Conservation (phyloP, 1,284 basidiomycete species). For the Phellinidium pouzarii region DNA sequence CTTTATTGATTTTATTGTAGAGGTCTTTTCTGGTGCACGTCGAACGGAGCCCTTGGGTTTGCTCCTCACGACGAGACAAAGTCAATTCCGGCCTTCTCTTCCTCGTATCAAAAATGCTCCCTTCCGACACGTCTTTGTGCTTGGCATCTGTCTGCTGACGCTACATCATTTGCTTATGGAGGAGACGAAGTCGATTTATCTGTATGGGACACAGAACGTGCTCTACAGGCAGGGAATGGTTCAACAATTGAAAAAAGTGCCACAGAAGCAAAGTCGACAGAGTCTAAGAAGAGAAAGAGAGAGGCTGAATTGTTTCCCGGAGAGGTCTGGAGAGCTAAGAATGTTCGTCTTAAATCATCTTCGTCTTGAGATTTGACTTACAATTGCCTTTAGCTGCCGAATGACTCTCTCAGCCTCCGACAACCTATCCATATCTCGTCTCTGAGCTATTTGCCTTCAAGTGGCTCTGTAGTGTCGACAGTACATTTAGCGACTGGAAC, state of each 20-base stretch:
- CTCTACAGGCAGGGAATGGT: constrained; percentile 39
- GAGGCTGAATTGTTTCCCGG: constrained; percentile 54
- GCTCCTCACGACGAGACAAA: constrained; percentile 22
- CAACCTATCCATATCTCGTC: constrained; percentile 77
- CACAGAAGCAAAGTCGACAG: constrained; percentile 19
- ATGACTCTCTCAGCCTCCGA: constrained; percentile 72
- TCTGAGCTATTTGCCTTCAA: constrained; percentile 44
- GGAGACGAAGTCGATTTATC: constrained; percentile 87
- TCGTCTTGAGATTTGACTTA: background rate
- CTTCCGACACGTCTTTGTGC: constrained; percentile 60
- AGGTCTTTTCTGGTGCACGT: constrained; percentile 18
- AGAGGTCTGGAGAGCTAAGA: constrained; percentile 77
- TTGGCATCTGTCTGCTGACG: constrained; percentile 55
- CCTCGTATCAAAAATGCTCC: constrained; percentile 26
- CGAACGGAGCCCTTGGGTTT: constrained; percentile 15
- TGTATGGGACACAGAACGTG: constrained; percentile 69
- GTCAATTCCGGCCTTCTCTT: constrained; percentile 20
- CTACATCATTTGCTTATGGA: constrained; percentile 65
- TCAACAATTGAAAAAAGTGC: constrained; percentile 20
- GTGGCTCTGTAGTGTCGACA: constrained; percentile 31
- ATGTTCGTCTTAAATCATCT: constrained; percentile 35
- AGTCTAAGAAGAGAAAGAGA: constrained; percentile 65
- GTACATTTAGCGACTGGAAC: constrained; percentile 67
- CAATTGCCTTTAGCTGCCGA: constrained; percentile 47
- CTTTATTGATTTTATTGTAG: background rate